Conservation (phyloP, 2,329 filamentous ascomycete genomes). For the Bisporella sp. region DNA sequence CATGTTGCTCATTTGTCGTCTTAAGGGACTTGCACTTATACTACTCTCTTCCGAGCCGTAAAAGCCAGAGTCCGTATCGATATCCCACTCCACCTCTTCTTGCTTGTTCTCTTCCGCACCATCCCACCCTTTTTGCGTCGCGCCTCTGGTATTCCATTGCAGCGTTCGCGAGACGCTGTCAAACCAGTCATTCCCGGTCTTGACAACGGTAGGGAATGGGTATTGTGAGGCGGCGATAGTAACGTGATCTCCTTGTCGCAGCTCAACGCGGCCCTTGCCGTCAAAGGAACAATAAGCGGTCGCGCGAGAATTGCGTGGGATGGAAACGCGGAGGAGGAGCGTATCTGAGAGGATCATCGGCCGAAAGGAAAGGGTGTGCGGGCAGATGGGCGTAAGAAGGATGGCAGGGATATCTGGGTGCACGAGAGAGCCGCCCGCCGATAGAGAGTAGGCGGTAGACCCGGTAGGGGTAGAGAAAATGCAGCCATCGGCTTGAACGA, state of each 20-base stretch:
- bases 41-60: slow-evolving; percentile 69
- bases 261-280: slow-evolving; percentile 90
- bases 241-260: slow-evolving; percentile 89
- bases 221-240: slow-evolving; percentile 95
- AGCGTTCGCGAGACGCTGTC: slow-evolving; percentile 88
- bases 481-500: slow-evolving; percentile 93
- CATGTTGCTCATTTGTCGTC: slow-evolving; percentile 63
- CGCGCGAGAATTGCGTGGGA: slow-evolving; percentile 78
- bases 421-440: slow-evolving; percentile 88
- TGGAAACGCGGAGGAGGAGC: slow-evolving; percentile 81
- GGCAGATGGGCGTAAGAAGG: slow-evolving; percentile 93
- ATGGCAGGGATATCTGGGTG: slow-evolving; percentile 97
- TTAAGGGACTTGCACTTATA: slow-evolving; percentile 58
- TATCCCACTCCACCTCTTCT: slow-evolving; percentile 72
- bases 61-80: slow-evolving; percentile 77
- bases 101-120: slow-evolving; percentile 34
- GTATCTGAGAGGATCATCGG: slow-evolving; percentile 97
- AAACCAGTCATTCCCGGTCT: slow-evolving; percentile 90
- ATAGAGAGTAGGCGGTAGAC: slow-evolving; percentile 92
- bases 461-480: slow-evolving; percentile 97
- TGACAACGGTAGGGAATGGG: slow-evolving; percentile 92
- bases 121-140: slow-evolving; percentile 81
- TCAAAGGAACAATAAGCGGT: slow-evolving; percentile 97
- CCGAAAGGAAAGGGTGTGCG: slow-evolving; percentile 92
- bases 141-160: slow-evolving; percentile 90